Conservation (phyloP, 2,329 filamentous ascomycete species). For the Apiospora koreana region DNA sequence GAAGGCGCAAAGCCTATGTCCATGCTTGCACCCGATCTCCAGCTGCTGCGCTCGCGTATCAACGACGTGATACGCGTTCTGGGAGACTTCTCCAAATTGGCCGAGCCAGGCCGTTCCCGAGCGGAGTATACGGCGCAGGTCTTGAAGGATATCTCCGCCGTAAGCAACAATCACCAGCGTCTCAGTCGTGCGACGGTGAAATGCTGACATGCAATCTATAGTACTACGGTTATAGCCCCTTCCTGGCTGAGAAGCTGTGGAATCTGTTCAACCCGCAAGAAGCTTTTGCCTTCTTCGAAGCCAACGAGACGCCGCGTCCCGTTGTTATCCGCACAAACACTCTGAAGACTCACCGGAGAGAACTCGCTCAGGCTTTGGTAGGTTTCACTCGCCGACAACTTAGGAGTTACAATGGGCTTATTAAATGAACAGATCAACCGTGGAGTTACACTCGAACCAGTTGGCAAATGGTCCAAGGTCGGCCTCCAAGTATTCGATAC, state of each 20-base stretch:
- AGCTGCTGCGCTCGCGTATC: constrained; percentile 84
- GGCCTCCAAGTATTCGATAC: constrained; percentile 96
- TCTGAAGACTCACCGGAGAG: constrained; percentile 72
- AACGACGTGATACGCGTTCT: constrained; percentile 91
- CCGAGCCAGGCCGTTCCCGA: constrained; percentile 77
- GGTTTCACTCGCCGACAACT: constrained; percentile 25
- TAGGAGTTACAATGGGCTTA: neutral
- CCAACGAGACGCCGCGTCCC: constrained; percentile 91
- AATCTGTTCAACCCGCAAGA: constrained; percentile 89
- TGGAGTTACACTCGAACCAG: constrained; percentile 92
- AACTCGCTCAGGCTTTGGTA: constrained; percentile 82
- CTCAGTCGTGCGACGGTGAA: neutral
- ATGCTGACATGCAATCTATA: neutral
- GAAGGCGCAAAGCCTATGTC: constrained; percentile 59
- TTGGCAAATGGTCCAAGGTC: constrained; percentile 98
- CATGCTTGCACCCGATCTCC: constrained; percentile 82
- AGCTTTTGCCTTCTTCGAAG: constrained; percentile 97
- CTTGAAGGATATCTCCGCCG: constrained; percentile 83
- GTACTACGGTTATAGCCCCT: constrained; percentile 96
- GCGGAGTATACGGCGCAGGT: constrained; percentile 87
- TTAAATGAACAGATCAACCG: constrained; percentile 68
- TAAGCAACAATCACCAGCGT: neutral
- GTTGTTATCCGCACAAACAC: constrained; percentile 98
- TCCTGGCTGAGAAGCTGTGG: constrained; percentile 94
- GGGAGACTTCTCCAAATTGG: constrained; percentile 81